A percentile compares a stretch with the other conserved stretches of the same genome.
Conservation (phyloP, 768 basidiomycete species). For the Termitomyces sp. region DNA sequence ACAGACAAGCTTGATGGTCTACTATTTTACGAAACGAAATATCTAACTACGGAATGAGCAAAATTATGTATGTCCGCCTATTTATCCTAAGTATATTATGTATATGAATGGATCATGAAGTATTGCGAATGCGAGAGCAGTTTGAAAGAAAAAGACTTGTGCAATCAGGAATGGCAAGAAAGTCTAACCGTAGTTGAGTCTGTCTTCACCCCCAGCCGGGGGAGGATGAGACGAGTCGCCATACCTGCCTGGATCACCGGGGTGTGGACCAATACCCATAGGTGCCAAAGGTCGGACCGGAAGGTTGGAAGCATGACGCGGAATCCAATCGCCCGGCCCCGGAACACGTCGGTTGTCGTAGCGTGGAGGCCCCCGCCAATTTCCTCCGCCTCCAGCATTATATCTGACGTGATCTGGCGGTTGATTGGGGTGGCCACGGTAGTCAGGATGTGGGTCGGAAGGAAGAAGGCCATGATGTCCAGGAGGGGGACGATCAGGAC, state of each 20-base stretch:
- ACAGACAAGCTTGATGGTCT: not conserved
- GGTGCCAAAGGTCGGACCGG: constrained; percentile 7
- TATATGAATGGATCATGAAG: not conserved
- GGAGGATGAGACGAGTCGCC: constrained; percentile 3
- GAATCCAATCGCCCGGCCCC: not conserved
- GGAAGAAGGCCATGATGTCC: not conserved
- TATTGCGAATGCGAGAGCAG: not conserved
- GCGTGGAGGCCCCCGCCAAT: not conserved
- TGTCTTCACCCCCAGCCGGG: constrained; percentile 1
- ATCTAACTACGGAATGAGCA: not conserved
- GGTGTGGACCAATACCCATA: not conserved
- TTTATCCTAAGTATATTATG: constrained; percentile 5
- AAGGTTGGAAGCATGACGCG: not conserved
- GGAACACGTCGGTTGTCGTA: not conserved
- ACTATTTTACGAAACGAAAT: not conserved
- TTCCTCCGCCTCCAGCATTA: not conserved
- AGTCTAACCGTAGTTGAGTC: constrained; percentile 16
- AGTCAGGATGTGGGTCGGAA: not conserved
- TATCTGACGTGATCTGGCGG: not conserved
- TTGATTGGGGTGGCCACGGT: not conserved
- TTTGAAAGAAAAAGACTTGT: not conserved
- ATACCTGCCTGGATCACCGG: constrained; percentile 2
- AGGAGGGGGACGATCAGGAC: not conserved
- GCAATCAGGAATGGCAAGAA: not conserved
- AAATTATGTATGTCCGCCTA: constrained; percentile 1